Evolutionary conservation across 2,329 filamentous ascomycete genomes (phyloP).

Genomic region (Periconia sp.): DNA sequence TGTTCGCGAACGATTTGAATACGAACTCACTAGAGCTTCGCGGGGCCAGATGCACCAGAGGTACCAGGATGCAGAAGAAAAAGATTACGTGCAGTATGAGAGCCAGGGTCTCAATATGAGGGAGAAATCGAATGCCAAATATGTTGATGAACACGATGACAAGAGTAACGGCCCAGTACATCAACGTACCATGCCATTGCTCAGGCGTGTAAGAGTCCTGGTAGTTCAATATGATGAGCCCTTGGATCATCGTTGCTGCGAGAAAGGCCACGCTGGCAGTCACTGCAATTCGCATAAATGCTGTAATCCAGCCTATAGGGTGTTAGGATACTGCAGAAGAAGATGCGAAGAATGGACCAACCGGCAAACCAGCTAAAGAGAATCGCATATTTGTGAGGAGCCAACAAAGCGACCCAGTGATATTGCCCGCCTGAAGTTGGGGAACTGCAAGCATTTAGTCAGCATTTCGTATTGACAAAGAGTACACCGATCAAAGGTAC

Average conservation of each 20-base stretch:
- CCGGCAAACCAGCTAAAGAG: background rate
- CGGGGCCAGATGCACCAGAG: constrained; percentile 46
- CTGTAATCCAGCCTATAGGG: background rate
- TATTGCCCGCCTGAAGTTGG: constrained; percentile 5
- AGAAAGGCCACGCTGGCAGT: background rate
- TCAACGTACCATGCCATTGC: constrained; percentile 54
- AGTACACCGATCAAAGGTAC: too few relatives aligned
- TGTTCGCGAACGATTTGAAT: constrained; percentile 51
- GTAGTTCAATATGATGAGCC: constrained; percentile 31
- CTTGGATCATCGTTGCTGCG: constrained; percentile 11
- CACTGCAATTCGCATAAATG: background rate
- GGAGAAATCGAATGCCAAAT: constrained; percentile 47
- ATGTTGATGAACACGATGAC: constrained; percentile 48
- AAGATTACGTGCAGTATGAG: constrained; percentile 54
- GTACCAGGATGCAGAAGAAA: constrained; percentile 54
- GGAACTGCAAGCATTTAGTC: background rate
- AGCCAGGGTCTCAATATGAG: constrained; percentile 50
- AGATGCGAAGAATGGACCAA: background rate
- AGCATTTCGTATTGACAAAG: background rate
- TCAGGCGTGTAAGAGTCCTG: constrained; percentile 36
- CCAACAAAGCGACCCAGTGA: constrained; percentile 37
- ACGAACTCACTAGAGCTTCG: constrained; percentile 43
- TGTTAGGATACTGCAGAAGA: background rate
- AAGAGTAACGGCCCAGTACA: constrained; percentile 48
- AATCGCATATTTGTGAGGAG: constrained; percentile 10